Evolutionary conservation across 2,329 filamentous ascomycete species (phyloP).

Genomic region (Diplodia scrobiculata): DNA sequence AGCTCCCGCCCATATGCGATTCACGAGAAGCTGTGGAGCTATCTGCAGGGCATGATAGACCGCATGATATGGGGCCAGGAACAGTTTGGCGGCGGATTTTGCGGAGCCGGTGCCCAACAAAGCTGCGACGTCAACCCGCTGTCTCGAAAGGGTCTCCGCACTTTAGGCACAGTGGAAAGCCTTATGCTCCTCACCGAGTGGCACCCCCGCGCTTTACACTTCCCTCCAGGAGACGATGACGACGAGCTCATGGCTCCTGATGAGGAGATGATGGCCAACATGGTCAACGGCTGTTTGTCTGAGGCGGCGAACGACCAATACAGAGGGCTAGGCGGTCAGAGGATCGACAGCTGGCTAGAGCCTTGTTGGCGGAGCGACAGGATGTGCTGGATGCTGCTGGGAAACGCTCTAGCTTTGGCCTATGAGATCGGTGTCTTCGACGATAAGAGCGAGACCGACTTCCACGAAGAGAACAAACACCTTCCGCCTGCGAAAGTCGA

Average conservation of each 20-base stretch:
- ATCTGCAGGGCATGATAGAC: slow-evolving; percentile 92
- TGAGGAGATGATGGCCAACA: slow-evolving; percentile 47
- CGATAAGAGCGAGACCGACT: slow-evolving; percentile 72
- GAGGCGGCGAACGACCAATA: slow-evolving; percentile 27
- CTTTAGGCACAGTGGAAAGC: slow-evolving; percentile 90
- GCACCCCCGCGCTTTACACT: slow-evolving; percentile 93
- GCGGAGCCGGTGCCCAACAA: slow-evolving; percentile 68
- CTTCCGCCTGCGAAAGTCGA: slow-evolving; percentile 63
- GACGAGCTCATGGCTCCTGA: slow-evolving; percentile 66
- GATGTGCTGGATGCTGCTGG: slow-evolving; percentile 97
- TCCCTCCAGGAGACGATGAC: slow-evolving; percentile 72
- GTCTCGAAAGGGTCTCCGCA: slow-evolving; percentile 70
- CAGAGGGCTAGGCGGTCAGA: slow-evolving; percentile 72
- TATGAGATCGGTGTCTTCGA: slow-evolving; percentile 97
- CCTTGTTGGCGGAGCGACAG: slow-evolving; percentile 88
- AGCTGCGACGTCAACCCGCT: slow-evolving; percentile 66
- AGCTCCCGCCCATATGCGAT: slow-evolving; percentile 85
- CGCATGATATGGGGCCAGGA: slow-evolving; percentile 94
- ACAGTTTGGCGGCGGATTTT: slow-evolving; percentile 87
- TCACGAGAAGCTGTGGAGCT: slow-evolving; percentile 93
- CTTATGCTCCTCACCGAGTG: slow-evolving; percentile 93
- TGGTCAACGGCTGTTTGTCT: slow-evolving; percentile 23
- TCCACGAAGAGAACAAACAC: slow-evolving; percentile 45
- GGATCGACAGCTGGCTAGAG: slow-evolving; percentile 94
- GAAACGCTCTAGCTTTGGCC: slow-evolving; percentile 82